Evolutionary conservation across 352 stramenopile genomes (phyloP).

Genomic region (Phytophthora capsici): DNA sequence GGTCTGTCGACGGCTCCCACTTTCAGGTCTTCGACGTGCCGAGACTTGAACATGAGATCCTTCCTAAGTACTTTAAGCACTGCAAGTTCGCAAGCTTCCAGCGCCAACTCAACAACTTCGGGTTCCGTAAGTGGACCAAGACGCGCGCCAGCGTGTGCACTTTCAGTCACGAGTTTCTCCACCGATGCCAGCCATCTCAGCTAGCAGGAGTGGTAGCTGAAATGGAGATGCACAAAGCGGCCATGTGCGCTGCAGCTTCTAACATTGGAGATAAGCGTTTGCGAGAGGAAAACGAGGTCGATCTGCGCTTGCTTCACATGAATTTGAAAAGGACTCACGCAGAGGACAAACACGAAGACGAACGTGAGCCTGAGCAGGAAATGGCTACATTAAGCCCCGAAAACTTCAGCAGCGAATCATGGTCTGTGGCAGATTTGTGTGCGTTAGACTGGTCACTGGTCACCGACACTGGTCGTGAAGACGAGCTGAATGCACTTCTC

Average conservation of each 20-base stretch:
- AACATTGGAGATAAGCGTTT: conserved; percentile 22
- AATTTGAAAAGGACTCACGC: conserved; percentile 19
- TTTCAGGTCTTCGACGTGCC: conserved; percentile 74
- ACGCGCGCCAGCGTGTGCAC: conserved; percentile 66
- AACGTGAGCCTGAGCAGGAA: conserved; percentile 33
- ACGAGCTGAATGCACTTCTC: conserved; percentile 32
- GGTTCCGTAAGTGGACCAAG: conserved; percentile 87
- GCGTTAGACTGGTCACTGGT: conserved; percentile 36
- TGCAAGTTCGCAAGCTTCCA: conserved; percentile 91
- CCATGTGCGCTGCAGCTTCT: conserved; percentile 23
- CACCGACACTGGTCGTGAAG: conserved; percentile 27
- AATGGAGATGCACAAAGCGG: conserved; percentile 29
- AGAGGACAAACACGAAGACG: conserved; percentile 16
- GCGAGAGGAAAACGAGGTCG: conserved; percentile 1
- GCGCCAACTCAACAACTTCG: conserved; percentile 93
- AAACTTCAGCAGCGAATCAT: conserved; percentile 17
- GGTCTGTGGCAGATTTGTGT: conserved; percentile 24
- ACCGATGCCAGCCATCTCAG: conserved; percentile 46
- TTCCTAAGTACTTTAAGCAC: conserved; percentile 93
- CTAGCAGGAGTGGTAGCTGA: conserved; percentile 19
- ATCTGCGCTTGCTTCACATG: conserved; percentile 12
- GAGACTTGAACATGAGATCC: conserved; percentile 82
- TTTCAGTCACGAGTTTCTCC: conserved; percentile 72
- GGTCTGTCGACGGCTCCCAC: conserved; percentile 64
- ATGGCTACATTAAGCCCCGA: conserved; percentile 23